Evolutionary conservation across 1,284 basidiomycete genomes (phyloP).

Genomic region (Sparassis latifolia): DNA sequence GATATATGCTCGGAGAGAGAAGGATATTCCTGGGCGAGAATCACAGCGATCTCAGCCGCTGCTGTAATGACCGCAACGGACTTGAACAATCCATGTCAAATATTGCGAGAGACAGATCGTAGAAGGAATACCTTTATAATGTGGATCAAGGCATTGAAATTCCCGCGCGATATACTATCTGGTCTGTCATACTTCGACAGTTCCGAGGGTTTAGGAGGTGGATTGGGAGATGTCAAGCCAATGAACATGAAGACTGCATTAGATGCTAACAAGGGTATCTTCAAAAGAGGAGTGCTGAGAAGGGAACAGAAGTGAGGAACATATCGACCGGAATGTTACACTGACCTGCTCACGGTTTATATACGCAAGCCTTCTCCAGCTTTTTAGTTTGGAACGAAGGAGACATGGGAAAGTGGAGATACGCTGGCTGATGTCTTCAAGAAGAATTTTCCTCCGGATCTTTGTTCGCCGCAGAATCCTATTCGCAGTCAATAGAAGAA

Average conservation of each 20-base stretch:
- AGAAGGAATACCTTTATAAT: neutral
- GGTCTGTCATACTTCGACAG: neutral
- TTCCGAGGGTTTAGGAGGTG: constrained; percentile 7
- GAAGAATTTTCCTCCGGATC: too few relatives aligned
- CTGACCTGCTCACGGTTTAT: too few relatives aligned
- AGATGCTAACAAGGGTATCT: constrained; percentile 7
- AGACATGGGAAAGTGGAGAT: too few relatives aligned
- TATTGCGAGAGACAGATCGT: neutral
- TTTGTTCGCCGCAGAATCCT: too few relatives aligned
- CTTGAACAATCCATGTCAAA: neutral
- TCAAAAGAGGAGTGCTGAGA: constrained; percentile 2
- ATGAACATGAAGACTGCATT: constrained; percentile 6
- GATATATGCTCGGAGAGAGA: neutral
- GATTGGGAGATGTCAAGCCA: constrained; percentile 13
- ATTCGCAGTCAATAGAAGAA: too few relatives aligned
- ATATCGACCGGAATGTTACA: neutral
- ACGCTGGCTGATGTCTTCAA: too few relatives aligned
- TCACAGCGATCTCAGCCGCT: neutral
- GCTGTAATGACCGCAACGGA: neutral
- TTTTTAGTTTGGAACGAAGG: too few relatives aligned
- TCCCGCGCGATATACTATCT: neutral
- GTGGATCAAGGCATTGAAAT: too few relatives aligned
- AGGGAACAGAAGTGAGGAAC: neutral
- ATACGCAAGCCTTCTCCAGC: too few relatives aligned
- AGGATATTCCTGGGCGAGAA: neutral